Conservation (phyloP, 2,329 filamentous ascomycete genomes). For the Talaromyces sp. region DNA sequence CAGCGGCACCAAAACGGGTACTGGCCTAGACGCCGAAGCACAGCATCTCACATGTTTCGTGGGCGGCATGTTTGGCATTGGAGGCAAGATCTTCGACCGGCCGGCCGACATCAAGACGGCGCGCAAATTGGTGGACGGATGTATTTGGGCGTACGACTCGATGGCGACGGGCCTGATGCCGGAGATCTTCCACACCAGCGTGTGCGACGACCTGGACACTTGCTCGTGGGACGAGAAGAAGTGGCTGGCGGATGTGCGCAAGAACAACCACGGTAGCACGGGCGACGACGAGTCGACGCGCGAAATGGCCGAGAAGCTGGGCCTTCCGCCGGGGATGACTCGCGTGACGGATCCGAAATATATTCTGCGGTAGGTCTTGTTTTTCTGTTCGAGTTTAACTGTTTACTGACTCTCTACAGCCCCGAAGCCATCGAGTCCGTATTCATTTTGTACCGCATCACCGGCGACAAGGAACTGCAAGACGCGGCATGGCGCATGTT, state of each 20-base stretch:
- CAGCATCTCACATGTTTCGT: conserved; percentile 57
- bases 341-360: conserved; percentile 8
- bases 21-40: conserved; percentile 34
- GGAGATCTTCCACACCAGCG: conserved; percentile 49
- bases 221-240: conserved; percentile 51
- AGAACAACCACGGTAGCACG: background rate
- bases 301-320: background rate
- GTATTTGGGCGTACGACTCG: conserved; percentile 56
- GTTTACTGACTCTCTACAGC: conserved; percentile 14
- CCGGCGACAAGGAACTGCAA: conserved; percentile 45
- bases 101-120: conserved; percentile 51
- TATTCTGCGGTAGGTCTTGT: conserved; percentile 11
- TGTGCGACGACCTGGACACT: conserved; percentile 38
- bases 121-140: conserved; percentile 52
- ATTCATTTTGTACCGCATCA: conserved; percentile 56
- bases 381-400: background rate
- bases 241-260: conserved; percentile 26
- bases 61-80: conserved; percentile 57
- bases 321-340: conserved; percentile 11
- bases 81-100: conserved; percentile 51
- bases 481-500: conserved; percentile 48
- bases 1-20: conserved; percentile 24
- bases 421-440: conserved; percentile 58
- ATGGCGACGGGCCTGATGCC: conserved; percentile 57
- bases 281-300: background rate